Conservation (phyloP, 306 rosid genomes). For the Alnus rubra region DNA sequence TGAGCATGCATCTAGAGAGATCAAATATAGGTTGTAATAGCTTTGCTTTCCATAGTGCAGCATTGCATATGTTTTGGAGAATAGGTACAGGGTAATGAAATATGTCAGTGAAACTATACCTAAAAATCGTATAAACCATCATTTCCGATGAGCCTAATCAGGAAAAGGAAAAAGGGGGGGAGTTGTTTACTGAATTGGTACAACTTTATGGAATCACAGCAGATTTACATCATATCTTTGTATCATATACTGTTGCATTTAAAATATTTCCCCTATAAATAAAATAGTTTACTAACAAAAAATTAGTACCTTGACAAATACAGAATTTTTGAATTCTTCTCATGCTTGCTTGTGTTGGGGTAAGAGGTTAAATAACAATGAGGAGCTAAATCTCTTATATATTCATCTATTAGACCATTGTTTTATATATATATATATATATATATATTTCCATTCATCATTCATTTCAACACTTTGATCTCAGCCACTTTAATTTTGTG, state of each 20-base stretch:
- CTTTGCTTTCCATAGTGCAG: neutral
- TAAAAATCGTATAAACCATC: no score
- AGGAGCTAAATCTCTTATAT: no score
- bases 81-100: neutral
- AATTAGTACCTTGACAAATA: neutral
- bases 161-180: neutral
- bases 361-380: neutral
- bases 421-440: no score
- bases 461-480: neutral
- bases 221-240: conserved; percentile 2
- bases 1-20: neutral
- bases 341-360: neutral
- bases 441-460: no score
- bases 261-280: neutral
- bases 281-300: neutral
- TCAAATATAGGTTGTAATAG: neutral
- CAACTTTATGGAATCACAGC: neutral
- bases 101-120: no score
- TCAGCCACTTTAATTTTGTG: neutral
- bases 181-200: neutral
- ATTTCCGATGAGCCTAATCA: no score
- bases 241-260: neutral
- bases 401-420: no score
- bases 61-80: neutral
- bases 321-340: neutral